Evolutionary conservation across 345 rosid species (phyloP), one percentile per base, ranked within the genome.

Genomic region (Eucalyptus victrix): DNA sequence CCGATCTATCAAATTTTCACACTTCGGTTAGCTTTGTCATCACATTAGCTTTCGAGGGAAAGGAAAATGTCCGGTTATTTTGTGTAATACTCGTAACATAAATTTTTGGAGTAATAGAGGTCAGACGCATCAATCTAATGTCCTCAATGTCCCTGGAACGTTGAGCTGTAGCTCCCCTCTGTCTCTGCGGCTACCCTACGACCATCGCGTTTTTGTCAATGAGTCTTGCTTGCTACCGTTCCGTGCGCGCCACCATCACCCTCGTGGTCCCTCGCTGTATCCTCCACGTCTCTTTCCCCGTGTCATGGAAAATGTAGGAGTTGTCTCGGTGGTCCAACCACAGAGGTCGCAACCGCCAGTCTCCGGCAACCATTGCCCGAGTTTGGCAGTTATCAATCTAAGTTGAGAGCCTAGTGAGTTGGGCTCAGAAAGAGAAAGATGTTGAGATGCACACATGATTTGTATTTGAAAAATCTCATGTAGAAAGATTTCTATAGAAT

Each of bases 281-380:
- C 9, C 45, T 72, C 26, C 8, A 21, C 34, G 37, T n/a, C 76
- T 65, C 76, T 65, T n/a, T 65, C 40, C 32, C 40, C 76, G 15
- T 21, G 47, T 21, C 83, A 11, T 37, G 45, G 81, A 76, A 76
- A 76, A 76, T 76, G 83, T 11, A 37, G 45, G 45, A 76, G 28
- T 6, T 76, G 45, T 19, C 0, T 76, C 0, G 16, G 16, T 76
- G 28, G 26, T 18, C 44, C 14, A 0, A 6, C 14, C 45, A 3
- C 15, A 23, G 15, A 76, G 28, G 83, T 21, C 8, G 5, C 83
- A 11, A 11, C 0, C 47, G 2, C 83, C 15, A 10, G 26, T 28
- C 83, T 37, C 16, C 2, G 3, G 76, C 37, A 8, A n/a, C 76
- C 40, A 14, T 1, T 0, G 1, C 37, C 76, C 21, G 9, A n/a